phyloP scores from a whole-genome alignment of 129 eudicot species.

The Sambucus nigra region DNA sequence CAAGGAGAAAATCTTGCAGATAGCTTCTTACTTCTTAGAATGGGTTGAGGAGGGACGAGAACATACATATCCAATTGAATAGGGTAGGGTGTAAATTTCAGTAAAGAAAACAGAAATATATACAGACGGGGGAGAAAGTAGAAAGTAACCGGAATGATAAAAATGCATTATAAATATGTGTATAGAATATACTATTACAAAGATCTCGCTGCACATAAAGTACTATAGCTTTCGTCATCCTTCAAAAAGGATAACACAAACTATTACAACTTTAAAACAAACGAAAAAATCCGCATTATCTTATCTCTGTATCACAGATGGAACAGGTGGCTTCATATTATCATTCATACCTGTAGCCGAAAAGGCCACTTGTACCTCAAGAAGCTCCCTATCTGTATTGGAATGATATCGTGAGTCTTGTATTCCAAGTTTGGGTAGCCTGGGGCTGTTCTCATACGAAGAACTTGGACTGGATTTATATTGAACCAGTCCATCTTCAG shows the following conservation, averaged over 20 bases:
- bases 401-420: constrained; percentile 3
- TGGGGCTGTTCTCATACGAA: not conserved
- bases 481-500: constrained; percentile 15
- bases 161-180: not conserved
- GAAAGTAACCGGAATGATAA: too few relatives aligned
- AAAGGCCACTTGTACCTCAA: not conserved
- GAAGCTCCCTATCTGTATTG: not conserved
- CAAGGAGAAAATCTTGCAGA: too few relatives aligned
- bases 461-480: constrained; percentile 2
- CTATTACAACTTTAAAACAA: too few relatives aligned
- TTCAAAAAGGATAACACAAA: too few relatives aligned
- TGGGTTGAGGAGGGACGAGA: too few relatives aligned
- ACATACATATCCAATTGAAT: too few relatives aligned
- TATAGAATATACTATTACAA: not conserved
- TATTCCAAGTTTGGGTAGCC: not conserved
- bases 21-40: too few relatives aligned
- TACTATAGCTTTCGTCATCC: not conserved
- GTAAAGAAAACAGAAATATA: too few relatives aligned
- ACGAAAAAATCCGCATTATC: not conserved
- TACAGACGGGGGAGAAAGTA: too few relatives aligned
- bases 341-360: constrained; percentile 2
- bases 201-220: not conserved
- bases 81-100: too few relatives aligned
- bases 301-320: constrained; percentile 9
- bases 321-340: constrained; percentile 16